Conservation (phyloP, 2,329 filamentous ascomycete genomes). For the Alternaria alternata region DNA sequence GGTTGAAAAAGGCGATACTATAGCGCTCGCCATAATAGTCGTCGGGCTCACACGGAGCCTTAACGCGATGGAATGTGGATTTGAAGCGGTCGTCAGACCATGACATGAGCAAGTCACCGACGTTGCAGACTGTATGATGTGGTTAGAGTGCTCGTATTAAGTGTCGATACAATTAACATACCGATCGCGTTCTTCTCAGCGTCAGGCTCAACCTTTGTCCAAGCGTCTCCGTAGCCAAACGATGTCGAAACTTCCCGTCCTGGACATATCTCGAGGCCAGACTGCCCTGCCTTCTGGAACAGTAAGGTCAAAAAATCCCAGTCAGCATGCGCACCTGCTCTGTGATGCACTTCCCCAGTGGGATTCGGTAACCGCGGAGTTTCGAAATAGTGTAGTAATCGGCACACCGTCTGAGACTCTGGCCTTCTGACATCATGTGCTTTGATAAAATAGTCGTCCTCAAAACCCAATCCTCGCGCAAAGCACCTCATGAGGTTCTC, state of each 20-base stretch:
- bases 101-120: slow-evolving; percentile 71
- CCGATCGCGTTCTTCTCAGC: slow-evolving; percentile 26
- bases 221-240: slow-evolving; percentile 66
- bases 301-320: slow-evolving; percentile 70
- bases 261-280: slow-evolving; percentile 70
- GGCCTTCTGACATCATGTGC: slow-evolving; percentile 61
- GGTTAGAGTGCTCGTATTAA: not conserved
- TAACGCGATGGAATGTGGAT: slow-evolving; percentile 70
- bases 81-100: slow-evolving; percentile 75
- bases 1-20: slow-evolving; percentile 73
- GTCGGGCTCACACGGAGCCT: slow-evolving; percentile 63
- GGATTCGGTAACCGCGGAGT: slow-evolving; percentile 47
- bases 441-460: slow-evolving; percentile 64
- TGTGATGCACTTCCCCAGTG: slow-evolving; percentile 58
- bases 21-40: slow-evolving; percentile 68
- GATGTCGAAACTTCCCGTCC: slow-evolving; percentile 67
- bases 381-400: slow-evolving; percentile 64
- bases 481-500: slow-evolving; percentile 67
- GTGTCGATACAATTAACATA: slow-evolving; percentile 3
- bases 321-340: slow-evolving; percentile 70
- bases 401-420: slow-evolving; percentile 62
- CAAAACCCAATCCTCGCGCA: slow-evolving; percentile 64
- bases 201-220: slow-evolving; percentile 66
- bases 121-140: slow-evolving; percentile 67
- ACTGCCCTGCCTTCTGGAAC: slow-evolving; percentile 68